Evolutionary conservation across 805 yeast genomes (phyloP), one percentile per base, ranked within the genome.

Genomic region (Kuraishia capsulata): DNA sequence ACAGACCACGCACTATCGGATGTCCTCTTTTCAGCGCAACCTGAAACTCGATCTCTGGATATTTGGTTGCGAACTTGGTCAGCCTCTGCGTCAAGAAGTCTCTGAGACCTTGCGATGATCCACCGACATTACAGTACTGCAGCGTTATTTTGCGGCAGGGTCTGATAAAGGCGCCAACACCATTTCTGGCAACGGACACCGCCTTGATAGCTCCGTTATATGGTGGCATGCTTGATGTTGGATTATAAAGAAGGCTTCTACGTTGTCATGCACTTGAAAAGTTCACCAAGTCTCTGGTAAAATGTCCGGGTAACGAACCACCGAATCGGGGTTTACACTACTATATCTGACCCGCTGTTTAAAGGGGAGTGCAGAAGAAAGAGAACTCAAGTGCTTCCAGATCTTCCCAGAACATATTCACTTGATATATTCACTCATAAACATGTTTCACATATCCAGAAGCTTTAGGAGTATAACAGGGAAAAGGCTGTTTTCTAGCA

Each of bases 121-220:
- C 97, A 32, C 97, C 97, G 81, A 94, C 82, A 68, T 92, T 88
- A 65, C 96, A 88, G 63, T 80, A 92, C 43, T 84, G 81, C 34
- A 92, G 57, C 1, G 81, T 71, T 38, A 92, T 71, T 52, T 73
- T 76, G 49, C 73, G 76, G 64, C 97, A 88, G 30, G 89, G 87
- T 19, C 67, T 64, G 5, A 84, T 70, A 53, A 71, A 84, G 0
- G 89, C 76, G 3, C 88, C 87, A 17, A 82, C 64, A 38, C 95
- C 94, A 50, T 85, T 84, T 47, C 86, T 74, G 20, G 84, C 76
- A 31, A 69, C 59, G 13, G 92, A 74, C 1, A 67, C 57, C 49
- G 69, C 77, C 23, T 71, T 62, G 29, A 82, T 62, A 35, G 82
- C 78, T 59, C 18, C 37, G 31, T 26, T 33, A 14, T 33, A 33